phyloP scores from a whole-genome alignment of 1,284 basidiomycete species.

The Pascua sp. region DNA sequence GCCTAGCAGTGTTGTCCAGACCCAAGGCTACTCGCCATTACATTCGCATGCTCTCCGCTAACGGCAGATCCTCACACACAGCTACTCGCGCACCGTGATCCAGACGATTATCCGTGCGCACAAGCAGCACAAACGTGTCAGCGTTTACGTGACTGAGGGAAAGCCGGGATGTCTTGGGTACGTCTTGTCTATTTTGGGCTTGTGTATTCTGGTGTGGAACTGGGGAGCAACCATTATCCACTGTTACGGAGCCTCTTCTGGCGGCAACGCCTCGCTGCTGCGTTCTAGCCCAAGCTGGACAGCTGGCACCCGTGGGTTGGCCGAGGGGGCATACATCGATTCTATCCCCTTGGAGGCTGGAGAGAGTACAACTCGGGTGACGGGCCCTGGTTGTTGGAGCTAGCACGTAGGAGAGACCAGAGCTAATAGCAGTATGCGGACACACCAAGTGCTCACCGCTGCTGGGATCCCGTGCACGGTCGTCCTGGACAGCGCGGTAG shows the following conservation, averaged over 20 bases:
- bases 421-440: constrained; percentile 64
- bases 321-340: too few relatives aligned
- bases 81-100: constrained; percentile 93
- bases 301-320: too few relatives aligned
- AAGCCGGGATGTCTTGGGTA: constrained; percentile 38
- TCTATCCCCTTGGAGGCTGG: too few relatives aligned
- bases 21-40: neutral
- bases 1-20: neutral
- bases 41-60: neutral
- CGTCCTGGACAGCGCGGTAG: constrained; percentile 92
- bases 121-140: constrained; percentile 79
- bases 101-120: constrained; percentile 85
- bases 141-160: constrained; percentile 84
- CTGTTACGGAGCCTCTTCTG: too few relatives aligned
- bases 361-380: too few relatives aligned
- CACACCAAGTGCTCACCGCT: constrained; percentile 74
- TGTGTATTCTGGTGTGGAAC: too few relatives aligned
- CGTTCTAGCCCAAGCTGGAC: too few relatives aligned
- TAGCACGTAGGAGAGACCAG: too few relatives aligned
- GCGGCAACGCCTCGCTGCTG: too few relatives aligned
- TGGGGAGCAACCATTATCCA: too few relatives aligned
- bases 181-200: neutral
- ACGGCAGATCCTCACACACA: constrained; percentile 84
- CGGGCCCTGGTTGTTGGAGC: too few relatives aligned
- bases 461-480: constrained; percentile 92